A percentile compares a stretch with the other conserved stretches of the same genome.
These are phyloP conservation scores for Trametes meyenii DNA, from an alignment of 768 basidiomycete genomes.

Conservation along the genomic window DNA sequence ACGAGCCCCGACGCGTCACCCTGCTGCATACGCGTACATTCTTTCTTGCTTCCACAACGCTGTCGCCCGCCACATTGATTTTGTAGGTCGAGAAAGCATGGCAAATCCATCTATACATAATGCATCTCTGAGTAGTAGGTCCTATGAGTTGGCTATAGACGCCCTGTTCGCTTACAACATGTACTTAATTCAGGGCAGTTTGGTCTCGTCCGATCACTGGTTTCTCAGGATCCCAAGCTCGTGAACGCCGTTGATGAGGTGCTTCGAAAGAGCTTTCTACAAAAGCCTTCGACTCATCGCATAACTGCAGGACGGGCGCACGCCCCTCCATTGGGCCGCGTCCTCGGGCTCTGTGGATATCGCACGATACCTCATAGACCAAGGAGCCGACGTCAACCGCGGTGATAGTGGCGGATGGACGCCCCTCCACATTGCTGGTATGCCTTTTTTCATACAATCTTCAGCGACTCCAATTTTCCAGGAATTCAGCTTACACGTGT, in stretches of 20 bases:
- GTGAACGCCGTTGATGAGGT: conserved; percentile 69
- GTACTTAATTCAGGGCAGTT: conserved; percentile 56
- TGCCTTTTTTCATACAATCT: not conserved
- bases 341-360: conserved; percentile 73
- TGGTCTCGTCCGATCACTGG: conserved; percentile 65
- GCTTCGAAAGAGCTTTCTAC: conserved; percentile 19
- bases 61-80: not conserved
- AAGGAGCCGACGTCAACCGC: conserved; percentile 68
- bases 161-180: not conserved
- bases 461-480: no score
- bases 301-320: conserved; percentile 65
- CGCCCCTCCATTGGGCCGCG: conserved; percentile 86
- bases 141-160: no score
- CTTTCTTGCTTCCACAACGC: not conserved
- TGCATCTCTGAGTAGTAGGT: conserved; percentile 70
- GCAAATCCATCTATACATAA: conserved; percentile 42
- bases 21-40: not conserved
- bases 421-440: conserved; percentile 79
- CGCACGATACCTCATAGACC: conserved; percentile 66
- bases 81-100: not conserved
- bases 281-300: not conserved
- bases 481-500: no score
- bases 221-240: conserved; percentile 61
- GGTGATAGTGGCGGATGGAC: conserved; percentile 75
- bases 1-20: conserved; percentile 14